Percentiles rank a stretch among this genome's conserved stretches.
Conservation (phyloP, 371 early-diverging fungal genomes). For the Batrachochytrium dendrobatidis region DNA sequence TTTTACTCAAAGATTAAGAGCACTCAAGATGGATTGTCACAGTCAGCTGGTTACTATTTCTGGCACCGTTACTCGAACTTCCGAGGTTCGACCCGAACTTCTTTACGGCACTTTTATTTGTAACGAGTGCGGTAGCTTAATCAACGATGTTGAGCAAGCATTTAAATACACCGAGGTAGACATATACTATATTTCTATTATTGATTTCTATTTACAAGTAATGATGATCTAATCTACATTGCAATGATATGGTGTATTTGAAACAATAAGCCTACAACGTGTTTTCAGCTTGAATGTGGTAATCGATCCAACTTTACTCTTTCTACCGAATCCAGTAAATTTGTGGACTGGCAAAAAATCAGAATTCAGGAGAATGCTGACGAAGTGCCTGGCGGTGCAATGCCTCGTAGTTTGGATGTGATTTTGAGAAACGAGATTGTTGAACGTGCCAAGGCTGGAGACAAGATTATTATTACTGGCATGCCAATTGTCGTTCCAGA, state of each 20-base stretch:
- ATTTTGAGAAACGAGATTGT: slow-evolving; percentile 94
- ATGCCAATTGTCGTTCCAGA: slow-evolving; percentile 94
- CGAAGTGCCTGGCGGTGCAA: slow-evolving; percentile 96
- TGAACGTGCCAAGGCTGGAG: slow-evolving; percentile 97
- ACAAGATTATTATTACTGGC: slow-evolving; percentile 89
- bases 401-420: slow-evolving; percentile 97
- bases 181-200: not conserved
- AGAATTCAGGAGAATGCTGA: slow-evolving; percentile 96
- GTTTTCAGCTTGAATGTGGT: slow-evolving; percentile 81
- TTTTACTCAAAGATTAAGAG: slow-evolving; percentile 79
- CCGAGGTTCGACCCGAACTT: slow-evolving; percentile 97
- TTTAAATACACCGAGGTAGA: slow-evolving; percentile 91
- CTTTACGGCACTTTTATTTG: slow-evolving; percentile 90
- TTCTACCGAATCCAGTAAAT: slow-evolving; percentile 78
- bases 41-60: slow-evolving; percentile 83
- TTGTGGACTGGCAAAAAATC: slow-evolving; percentile 98
- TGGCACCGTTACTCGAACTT: slow-evolving; percentile 97
- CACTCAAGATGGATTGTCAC: slow-evolving; percentile 77
- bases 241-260: not conserved
- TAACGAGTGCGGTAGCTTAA: slow-evolving; percentile 76
- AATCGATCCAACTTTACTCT: slow-evolving; percentile 84
- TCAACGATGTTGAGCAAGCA: slow-evolving; percentile 87
- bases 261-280: slow-evolving; percentile 71
- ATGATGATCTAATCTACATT: not conserved
- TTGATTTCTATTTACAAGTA: not conserved